Conservation (phyloP, 78 protist genomes). For the Dictyostelium brefeldianum region DNA sequence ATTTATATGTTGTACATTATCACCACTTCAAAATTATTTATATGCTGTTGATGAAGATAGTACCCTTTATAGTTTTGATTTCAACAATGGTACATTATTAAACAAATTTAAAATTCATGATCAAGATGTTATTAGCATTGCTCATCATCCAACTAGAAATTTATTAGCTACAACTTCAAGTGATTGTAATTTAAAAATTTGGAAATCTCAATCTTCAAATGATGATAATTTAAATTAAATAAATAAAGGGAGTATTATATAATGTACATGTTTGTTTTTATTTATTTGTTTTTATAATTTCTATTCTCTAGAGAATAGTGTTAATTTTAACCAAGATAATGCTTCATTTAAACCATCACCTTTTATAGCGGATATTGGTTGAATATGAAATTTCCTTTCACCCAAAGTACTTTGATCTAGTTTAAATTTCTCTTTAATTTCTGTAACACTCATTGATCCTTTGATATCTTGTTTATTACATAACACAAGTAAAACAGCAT, state of each 20-base stretch:
- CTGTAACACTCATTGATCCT: conserved; percentile 14
- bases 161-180: conserved; percentile 73
- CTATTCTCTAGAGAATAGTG: too few species aligned
- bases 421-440: background rate
- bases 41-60: conserved; percentile 84
- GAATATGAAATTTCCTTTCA: conserved; percentile 5
- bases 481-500: conserved; percentile 54
- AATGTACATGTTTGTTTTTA: too few species aligned
- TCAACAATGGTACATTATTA: conserved; percentile 35
- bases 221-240: background rate
- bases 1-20: conserved; percentile 61
- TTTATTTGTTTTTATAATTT: too few species aligned
- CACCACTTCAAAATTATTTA: conserved; percentile 84
- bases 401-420: background rate
- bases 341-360: conserved; percentile 28
- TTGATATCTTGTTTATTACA: conserved; percentile 89
- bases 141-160: conserved; percentile 86
- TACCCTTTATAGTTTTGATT: conserved; percentile 66
- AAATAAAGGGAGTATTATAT: background rate
- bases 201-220: conserved; percentile 47
- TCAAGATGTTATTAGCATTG: conserved; percentile 70
- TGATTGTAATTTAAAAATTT: conserved; percentile 65
- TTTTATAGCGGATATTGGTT: conserved; percentile 1
- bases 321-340: too few species aligned
- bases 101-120: conserved; percentile 22